These are phyloP conservation scores for Linum usitatissimum DNA, from an alignment of 345 rosid genomes.

Conservation along the genomic window DNA sequence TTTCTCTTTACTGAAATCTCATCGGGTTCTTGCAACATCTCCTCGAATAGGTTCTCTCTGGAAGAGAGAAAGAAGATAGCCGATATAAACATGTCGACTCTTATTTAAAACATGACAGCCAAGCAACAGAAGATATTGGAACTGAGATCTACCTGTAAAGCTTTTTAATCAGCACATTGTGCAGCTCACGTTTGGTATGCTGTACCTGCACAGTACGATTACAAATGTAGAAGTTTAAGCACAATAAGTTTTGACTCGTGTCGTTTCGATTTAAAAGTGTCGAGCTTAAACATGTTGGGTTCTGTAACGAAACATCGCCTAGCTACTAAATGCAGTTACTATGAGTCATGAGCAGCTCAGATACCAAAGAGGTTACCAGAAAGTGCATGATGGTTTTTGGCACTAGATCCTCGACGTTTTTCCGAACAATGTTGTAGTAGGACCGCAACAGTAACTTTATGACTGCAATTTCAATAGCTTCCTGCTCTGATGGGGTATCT, in stretches of 20 bases:
- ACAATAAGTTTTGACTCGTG: too few relatives aligned
- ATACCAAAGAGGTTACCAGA: constrained; percentile 18
- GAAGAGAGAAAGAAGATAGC: not conserved
- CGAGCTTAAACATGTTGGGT: too few relatives aligned
- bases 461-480: constrained; percentile 20
- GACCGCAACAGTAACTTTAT: constrained; percentile 31
- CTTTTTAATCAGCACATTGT: constrained; percentile 21
- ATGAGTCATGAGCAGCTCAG: too few relatives aligned
- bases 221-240: too few relatives aligned
- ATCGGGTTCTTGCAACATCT: constrained; percentile 29
- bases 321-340: too few relatives aligned
- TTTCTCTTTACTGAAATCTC: constrained; percentile 19
- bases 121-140: not conserved
- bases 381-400: constrained; percentile 38
- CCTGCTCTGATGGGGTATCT: constrained; percentile 21
- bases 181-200: constrained; percentile 28
- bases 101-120: not conserved
- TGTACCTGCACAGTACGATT: constrained; percentile 21
- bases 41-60: constrained; percentile 31
- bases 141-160: constrained; percentile 20
- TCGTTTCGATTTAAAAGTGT: too few relatives aligned
- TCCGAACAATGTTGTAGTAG: constrained; percentile 30
- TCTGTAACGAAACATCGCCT: too few relatives aligned
- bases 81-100: too few relatives aligned
- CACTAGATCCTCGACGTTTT: constrained; percentile 26